Percentiles rank a stretch among this genome's conserved stretches.
Evolutionary conservation across 148 eudicot genomes (phyloP).

Genomic region (Agrostemma githago): DNA sequence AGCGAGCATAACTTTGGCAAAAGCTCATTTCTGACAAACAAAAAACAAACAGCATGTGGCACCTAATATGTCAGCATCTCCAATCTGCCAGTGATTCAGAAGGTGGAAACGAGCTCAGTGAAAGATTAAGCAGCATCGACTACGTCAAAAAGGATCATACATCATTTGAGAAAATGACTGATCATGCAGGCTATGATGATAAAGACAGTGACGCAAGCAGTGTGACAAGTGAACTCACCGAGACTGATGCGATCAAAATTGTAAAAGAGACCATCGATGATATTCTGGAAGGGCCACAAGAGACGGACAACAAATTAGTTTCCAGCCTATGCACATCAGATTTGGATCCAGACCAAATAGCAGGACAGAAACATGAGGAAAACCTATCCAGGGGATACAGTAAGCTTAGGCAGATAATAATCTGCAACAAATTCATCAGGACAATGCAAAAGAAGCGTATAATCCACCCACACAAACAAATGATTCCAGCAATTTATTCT

Average conservation of each 20-base stretch:
- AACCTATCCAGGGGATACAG: slow-evolving; percentile 30
- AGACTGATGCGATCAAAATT: slow-evolving; percentile 59
- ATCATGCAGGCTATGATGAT: slow-evolving; percentile 19
- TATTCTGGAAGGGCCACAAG: slow-evolving; percentile 64
- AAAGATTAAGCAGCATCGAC: not conserved
- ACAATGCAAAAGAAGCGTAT: slow-evolving; percentile 47
- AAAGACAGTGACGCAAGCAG: slow-evolving; percentile 31
- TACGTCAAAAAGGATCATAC: not conserved
- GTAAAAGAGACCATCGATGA: slow-evolving; percentile 83
- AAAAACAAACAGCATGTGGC: slow-evolving; percentile 77
- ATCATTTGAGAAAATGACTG: slow-evolving; percentile 11
- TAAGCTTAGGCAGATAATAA: slow-evolving; percentile 31
- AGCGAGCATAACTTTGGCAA: slow-evolving; percentile 9
- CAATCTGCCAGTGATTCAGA: slow-evolving; percentile 45
- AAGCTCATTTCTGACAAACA: slow-evolving; percentile 35
- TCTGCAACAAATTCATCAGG: slow-evolving; percentile 46
- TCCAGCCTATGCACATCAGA: slow-evolving; percentile 8
- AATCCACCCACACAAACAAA: slow-evolving; percentile 37
- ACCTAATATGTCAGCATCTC: slow-evolving; percentile 67
- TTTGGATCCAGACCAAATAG: slow-evolving; percentile 17
- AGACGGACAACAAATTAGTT: slow-evolving; percentile 35
- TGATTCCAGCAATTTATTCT: slow-evolving; percentile 27
- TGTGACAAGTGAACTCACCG: slow-evolving; percentile 58
- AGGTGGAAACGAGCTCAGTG: slow-evolving; percentile 36
- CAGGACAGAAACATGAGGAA: slow-evolving; percentile 13